Conservation (phyloP, 345 rosid species). For the Draba incana region DNA sequence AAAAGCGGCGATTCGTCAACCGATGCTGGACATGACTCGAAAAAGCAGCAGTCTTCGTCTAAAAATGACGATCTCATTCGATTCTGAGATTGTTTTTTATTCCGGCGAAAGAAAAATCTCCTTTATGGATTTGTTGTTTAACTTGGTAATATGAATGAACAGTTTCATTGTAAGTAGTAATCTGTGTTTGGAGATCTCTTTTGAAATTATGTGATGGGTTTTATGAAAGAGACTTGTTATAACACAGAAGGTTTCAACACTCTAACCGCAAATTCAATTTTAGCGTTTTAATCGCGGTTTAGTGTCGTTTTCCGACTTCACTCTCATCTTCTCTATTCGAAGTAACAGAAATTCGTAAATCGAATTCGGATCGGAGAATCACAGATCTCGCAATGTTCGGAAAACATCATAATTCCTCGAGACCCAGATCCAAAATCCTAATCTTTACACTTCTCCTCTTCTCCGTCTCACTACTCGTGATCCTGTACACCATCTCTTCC, state of each 20-base stretch:
- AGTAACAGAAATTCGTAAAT: background rate
- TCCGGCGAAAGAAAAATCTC: background rate
- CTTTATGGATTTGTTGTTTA: constrained; percentile 30
- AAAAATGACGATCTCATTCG: constrained; percentile 82
- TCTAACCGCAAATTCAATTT: background rate
- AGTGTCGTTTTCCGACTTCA: constrained; percentile 14
- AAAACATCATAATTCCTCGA: constrained; percentile 39
- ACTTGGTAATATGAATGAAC: constrained; percentile 20
- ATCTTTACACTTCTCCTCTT: constrained; percentile 39
- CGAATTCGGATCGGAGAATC: constrained; percentile 26
- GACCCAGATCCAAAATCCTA: constrained; percentile 52
- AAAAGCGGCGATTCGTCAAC: constrained; percentile 58
- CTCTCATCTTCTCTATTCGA: background rate
- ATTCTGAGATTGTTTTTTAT: constrained; percentile 50
- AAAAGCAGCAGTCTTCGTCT: constrained; percentile 64
- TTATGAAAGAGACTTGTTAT: constrained; percentile 24
- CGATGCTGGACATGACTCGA: constrained; percentile 47
- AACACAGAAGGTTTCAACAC: background rate
- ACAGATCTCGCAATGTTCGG: constrained; percentile 49
- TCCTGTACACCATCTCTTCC: constrained; percentile 39
- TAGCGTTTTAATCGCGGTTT: constrained; percentile 14
- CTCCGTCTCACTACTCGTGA: constrained; percentile 39
- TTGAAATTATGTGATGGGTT: constrained; percentile 22
- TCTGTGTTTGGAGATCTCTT: constrained; percentile 36
- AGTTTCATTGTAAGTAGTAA: constrained; percentile 37